A percentile compares a stretch with the other conserved stretches of the same genome.
Conservation (phyloP, 768 basidiomycete genomes). For the Tylopilus subfusipes region DNA sequence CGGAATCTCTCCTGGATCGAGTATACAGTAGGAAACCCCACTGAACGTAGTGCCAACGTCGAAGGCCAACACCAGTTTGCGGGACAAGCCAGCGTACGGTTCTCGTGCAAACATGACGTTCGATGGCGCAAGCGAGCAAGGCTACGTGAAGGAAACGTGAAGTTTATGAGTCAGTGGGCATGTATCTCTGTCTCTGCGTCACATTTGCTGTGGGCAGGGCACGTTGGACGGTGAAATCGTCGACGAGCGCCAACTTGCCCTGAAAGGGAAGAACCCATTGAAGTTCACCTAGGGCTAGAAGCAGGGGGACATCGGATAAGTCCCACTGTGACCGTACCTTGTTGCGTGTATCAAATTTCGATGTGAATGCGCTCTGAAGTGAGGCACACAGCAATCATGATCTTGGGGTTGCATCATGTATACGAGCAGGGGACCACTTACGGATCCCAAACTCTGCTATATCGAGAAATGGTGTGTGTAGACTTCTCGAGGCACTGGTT, state of each 20-base stretch:
- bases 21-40: constrained; percentile 37
- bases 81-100: constrained; percentile 32
- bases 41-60: constrained; percentile 35
- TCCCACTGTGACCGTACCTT: neutral
- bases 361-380: neutral
- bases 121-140: neutral
- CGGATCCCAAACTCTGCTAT: neutral
- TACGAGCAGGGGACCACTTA: neutral
- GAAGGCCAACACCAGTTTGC: constrained; percentile 33
- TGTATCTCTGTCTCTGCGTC: neutral
- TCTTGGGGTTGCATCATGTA: neutral
- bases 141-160: neutral
- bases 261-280: neutral
- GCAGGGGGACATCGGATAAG: neutral
- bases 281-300: neutral
- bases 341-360: neutral
- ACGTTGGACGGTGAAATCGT: neutral
- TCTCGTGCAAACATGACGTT: constrained; percentile 26
- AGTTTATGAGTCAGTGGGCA: constrained; percentile 4
- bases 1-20: constrained; percentile 34
- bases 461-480: neutral
- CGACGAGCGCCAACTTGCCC: constrained; percentile 1
- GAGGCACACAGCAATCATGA: neutral
- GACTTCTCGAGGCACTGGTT: neutral
- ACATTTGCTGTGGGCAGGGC: neutral